Evolutionary conservation across 2,329 filamentous ascomycete genomes (phyloP), one percentile per base, ranked within the genome.

Genomic region (Westerdykella aurantiaca): DNA sequence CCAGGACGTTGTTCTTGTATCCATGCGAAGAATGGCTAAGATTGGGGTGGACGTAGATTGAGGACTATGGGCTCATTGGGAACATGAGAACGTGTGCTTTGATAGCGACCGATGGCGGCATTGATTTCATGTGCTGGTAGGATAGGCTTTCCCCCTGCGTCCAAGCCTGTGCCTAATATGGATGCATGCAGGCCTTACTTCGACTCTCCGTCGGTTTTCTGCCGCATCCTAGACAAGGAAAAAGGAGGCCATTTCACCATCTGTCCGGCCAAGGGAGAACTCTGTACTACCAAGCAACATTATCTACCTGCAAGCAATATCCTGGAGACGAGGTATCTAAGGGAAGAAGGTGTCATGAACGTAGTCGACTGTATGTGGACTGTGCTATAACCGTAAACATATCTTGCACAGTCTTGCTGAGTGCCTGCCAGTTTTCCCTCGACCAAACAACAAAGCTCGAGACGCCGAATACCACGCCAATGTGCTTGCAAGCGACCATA

Each of bases 71-170:
- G 43, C 77, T 89, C 66, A 86, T 89, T 55, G 85, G 85, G 18
- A 88, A 88, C 58, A 87, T 89, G 84, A 78, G 82, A 56, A 89
- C 85, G 1, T 86, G 83, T 69, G 84, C 85, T 12, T 70, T 88
- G n/a, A 76, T 86, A 17, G 84, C 82, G 51, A 85, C 85, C 59
- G 81, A 85, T 57, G 85, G 85, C 18, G 84, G 83, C 51, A 67
- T 89, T 45, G 85, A 88, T 60, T 87, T 82, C 55, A 85, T 88
- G 83, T 88, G 84, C 65, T 89, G 84, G 81, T 81, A 58, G 65
- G 74, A 14, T 17, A 21, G 21, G 21, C 31, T 5, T 44, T 44
- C 22, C 7, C 10, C 25, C 7, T 4, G 11, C 9, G 25, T 3
- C 25, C 25, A 29, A 12, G 7, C 7, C 4, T 29, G 10, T 16